phyloP scores from a whole-genome alignment of 371 early-diverging fungal species.

The Chytridiales sp. region DNA sequence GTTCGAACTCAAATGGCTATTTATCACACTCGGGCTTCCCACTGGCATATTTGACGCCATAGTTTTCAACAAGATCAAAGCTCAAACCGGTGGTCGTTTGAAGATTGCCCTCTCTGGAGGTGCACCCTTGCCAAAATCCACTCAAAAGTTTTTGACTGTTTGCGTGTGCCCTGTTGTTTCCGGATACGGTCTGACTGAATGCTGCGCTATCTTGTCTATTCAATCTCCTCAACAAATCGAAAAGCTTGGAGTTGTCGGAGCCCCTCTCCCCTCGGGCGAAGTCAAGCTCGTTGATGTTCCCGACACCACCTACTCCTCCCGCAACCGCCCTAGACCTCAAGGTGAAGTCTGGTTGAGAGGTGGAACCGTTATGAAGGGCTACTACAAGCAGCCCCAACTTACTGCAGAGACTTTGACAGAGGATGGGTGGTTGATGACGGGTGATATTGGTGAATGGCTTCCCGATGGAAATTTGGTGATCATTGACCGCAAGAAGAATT shows the following conservation, averaged over 20 bases:
- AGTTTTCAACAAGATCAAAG: conserved; percentile 87
- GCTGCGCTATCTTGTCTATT: conserved; percentile 30
- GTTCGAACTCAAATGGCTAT: conserved; percentile 71
- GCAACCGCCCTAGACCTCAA: conserved; percentile 65
- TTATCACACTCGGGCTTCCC: conserved; percentile 63
- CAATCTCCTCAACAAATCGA: conserved; percentile 32
- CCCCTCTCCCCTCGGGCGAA: conserved; percentile 79
- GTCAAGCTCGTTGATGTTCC: conserved; percentile 88
- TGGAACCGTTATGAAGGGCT: conserved; percentile 69
- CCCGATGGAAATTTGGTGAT: conserved; percentile 69
- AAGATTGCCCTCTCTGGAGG: conserved; percentile 89
- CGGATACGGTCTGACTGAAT: conserved; percentile 69
- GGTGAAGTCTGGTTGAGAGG: conserved; percentile 92
- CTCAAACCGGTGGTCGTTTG: conserved; percentile 91
- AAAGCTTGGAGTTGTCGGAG: conserved; percentile 60
- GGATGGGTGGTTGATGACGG: conserved; percentile 94
- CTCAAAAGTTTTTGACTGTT: conserved; percentile 82
- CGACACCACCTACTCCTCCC: conserved; percentile 71
- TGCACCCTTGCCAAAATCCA: conserved; percentile 84
- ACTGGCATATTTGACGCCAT: conserved; percentile 75
- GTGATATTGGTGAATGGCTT: conserved; percentile 87
- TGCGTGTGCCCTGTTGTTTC: conserved; percentile 84
- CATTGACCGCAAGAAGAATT: conserved; percentile 85
- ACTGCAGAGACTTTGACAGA: conserved; percentile 55
- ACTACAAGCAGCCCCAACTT: conserved; percentile 68